Evolutionary conservation across 805 yeast species (phyloP), one percentile per base, ranked within the genome.

Genomic region (Aciculoconidium aculeatum): DNA sequence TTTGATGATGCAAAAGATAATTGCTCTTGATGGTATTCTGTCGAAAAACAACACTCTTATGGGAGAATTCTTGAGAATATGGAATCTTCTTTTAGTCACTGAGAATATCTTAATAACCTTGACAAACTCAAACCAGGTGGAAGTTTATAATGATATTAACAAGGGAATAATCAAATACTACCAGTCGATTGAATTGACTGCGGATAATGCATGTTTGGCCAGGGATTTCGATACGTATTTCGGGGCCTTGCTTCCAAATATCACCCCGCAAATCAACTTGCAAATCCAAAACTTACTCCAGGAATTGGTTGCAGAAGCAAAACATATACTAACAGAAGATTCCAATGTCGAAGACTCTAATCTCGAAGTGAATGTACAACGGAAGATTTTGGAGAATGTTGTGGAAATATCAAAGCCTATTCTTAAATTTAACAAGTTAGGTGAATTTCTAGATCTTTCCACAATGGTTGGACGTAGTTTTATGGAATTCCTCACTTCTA

Each of bases 111-210:
- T 49, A 15, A 45, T 49, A 9, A 34, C 48, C 5, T 61, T 50
- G 34, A 42, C 43, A 17, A 47, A 39, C 17, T 40, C 49, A 23
- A 42, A 48, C 25, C 53, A 47, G 23, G 22, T 47, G 13, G 40
- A 42, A 6, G 53, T 45, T 4, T 61, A 55, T 37, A 44, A 59
- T 24, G 38, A 42, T 5, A 48, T 59, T 4, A 52, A 42, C 11
- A 38, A 34, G 11, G 42, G 40, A 5, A 36, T 61, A 2, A 30
- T 56, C 11, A 48, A 42, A 12, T 53, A 41, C 31, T 57, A 34
- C 31, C 42, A 42, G 30, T 23, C 17, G 11, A 32, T 23, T 23
- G 15, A 27, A 30, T n/a, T n/a, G n/a, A n/a, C n/a, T n/a, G n/a
- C n/a, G n/a, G n/a, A n/a, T n/a, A n/a, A n/a, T n/a, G n/a, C n/a